These are phyloP conservation scores for Graphium sp. DNA, from an alignment of 2,329 filamentous ascomycete genomes.

Conservation along the genomic window DNA sequence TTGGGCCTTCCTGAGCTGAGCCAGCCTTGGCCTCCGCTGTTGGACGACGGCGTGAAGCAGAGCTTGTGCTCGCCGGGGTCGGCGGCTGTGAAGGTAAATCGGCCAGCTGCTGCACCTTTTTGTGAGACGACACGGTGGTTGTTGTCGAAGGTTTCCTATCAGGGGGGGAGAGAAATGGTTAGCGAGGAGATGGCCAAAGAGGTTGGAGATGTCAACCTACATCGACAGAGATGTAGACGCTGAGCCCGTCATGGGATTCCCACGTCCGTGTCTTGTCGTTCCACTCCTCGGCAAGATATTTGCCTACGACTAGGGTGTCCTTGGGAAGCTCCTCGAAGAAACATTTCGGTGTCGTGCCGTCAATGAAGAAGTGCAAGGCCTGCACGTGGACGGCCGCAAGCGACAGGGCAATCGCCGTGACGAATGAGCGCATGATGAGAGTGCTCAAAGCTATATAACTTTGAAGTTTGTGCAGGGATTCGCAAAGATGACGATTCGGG, in stretches of 20 bases:
- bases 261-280: slow-evolving; percentile 54
- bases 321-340: slow-evolving; percentile 98
- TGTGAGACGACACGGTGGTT: slow-evolving; percentile 92
- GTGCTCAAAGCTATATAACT: no score
- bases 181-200: not conserved
- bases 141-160: slow-evolving; percentile 85
- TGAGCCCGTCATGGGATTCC: slow-evolving; percentile 56
- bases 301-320: slow-evolving; percentile 88
- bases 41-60: slow-evolving; percentile 79
- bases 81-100: slow-evolving; percentile 90
- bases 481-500: no score
- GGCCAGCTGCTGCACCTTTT: slow-evolving; percentile 56
- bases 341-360: slow-evolving; percentile 73
- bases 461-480: no score
- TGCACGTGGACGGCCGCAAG: slow-evolving; percentile 49
- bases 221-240: slow-evolving; percentile 83
- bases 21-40: slow-evolving; percentile 54
- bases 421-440: no score
- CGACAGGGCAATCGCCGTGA: no score
- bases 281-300: slow-evolving; percentile 77
- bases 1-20: slow-evolving; percentile 45
- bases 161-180: not conserved
- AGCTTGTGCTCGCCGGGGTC: slow-evolving; percentile 92
- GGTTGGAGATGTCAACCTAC: slow-evolving; percentile 22
- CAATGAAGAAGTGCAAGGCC: slow-evolving; percentile 91